Evolutionary conservation across 495 filamentous ascomycete species (phyloP).

Genomic region (Penicillium crystallinum): DNA sequence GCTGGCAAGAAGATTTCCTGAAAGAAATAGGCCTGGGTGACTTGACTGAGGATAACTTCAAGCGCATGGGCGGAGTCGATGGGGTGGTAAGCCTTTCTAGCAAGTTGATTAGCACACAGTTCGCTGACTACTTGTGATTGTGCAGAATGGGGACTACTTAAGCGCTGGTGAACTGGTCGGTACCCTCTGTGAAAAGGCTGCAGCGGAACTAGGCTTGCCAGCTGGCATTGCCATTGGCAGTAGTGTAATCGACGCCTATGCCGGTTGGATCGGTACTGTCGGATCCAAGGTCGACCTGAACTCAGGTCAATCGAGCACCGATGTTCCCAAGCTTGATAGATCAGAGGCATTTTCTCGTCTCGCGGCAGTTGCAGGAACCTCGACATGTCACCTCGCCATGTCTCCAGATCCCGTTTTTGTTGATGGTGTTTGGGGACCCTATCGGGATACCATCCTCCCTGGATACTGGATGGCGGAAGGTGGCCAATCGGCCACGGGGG

Average conservation of each 20-base stretch:
- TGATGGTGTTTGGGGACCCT: slow-evolving; percentile 92
- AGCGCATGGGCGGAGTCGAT: slow-evolving; percentile 87
- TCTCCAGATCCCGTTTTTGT: slow-evolving; percentile 87
- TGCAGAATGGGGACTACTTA: slow-evolving; percentile 80
- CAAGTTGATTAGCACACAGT: neutral
- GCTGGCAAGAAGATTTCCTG: slow-evolving; percentile 95
- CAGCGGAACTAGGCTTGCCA: slow-evolving; percentile 75
- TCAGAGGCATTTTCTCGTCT: slow-evolving; percentile 90
- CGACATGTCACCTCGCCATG: slow-evolving; percentile 96
- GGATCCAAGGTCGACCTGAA: slow-evolving; percentile 80
- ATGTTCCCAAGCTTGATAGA: slow-evolving; percentile 66
- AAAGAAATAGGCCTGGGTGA: slow-evolving; percentile 76
- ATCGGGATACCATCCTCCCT: slow-evolving; percentile 86
- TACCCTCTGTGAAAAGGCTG: slow-evolving; percentile 76
- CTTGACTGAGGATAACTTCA: slow-evolving; percentile 77
- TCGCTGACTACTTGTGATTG: slow-evolving; percentile 8
- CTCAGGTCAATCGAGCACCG: slow-evolving; percentile 53
- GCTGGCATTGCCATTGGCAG: slow-evolving; percentile 87
- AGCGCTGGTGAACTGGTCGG: slow-evolving; percentile 90
- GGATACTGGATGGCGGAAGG: slow-evolving; percentile 95
- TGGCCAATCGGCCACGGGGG: slow-evolving; percentile 91
- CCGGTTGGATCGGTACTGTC: slow-evolving; percentile 98
- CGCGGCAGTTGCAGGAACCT: slow-evolving; percentile 93
- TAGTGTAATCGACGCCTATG: slow-evolving; percentile 97
- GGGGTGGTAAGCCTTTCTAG: slow-evolving; percentile 72